Percentiles rank a stretch among this genome's conserved stretches.
Evolutionary conservation across 2,329 filamentous ascomycete genomes (phyloP).

Genomic region (Sporothrix mexicana): DNA sequence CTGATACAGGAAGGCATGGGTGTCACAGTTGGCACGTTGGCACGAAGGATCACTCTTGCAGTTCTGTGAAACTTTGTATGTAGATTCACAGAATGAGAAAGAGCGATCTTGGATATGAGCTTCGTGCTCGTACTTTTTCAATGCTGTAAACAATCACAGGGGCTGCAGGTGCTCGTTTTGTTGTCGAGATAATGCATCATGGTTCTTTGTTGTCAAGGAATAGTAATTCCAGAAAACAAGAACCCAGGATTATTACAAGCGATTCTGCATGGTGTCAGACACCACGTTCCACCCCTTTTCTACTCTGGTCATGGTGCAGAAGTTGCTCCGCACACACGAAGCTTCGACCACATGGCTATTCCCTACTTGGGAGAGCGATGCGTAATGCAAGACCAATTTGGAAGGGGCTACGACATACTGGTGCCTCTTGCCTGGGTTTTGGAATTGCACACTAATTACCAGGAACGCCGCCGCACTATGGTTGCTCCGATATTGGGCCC

Average conservation of each 20-base stretch:
- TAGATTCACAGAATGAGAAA: not conserved
- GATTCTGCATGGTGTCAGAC: slow-evolving; percentile 19
- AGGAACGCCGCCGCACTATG: not conserved
- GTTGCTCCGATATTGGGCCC: slow-evolving; percentile 4
- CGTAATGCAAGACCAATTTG: not conserved
- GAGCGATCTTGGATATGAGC: not conserved
- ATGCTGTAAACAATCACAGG: not conserved
- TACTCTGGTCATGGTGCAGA: slow-evolving; percentile 2
- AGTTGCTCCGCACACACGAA: slow-evolving; percentile 8
- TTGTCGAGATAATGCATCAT: not conserved
- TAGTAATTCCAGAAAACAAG: not conserved
- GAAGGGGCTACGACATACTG: slow-evolving; percentile 4
- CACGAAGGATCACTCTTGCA: slow-evolving; percentile 15
- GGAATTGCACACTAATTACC: slow-evolving; percentile 13
- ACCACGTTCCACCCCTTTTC: slow-evolving; percentile 11
- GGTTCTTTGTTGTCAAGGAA: not conserved
- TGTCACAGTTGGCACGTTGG: not conserved
- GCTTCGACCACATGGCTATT: slow-evolving; percentile 8
- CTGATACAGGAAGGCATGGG: not conserved
- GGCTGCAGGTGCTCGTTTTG: not conserved
- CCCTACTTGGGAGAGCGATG: slow-evolving; percentile 21
- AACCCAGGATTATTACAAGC: slow-evolving; percentile 16
- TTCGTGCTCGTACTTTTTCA: not conserved
- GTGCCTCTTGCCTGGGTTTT: not conserved
- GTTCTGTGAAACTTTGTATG: slow-evolving; percentile 14